Conservation (phyloP, 1,284 basidiomycete species). For the Cutaneotrichosporon daszewskae region DNA sequence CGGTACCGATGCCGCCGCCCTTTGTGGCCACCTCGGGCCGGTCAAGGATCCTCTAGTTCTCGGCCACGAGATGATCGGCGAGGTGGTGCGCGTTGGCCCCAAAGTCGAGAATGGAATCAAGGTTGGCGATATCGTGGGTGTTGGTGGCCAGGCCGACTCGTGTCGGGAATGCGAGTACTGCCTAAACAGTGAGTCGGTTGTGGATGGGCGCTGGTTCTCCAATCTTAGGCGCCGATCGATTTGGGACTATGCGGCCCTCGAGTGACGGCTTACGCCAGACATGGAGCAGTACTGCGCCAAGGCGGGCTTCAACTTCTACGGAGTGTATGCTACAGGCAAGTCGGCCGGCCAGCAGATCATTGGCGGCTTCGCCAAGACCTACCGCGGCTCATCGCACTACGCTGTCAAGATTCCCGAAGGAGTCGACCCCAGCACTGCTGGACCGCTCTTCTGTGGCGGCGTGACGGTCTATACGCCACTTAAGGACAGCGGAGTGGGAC, state of each 20-base stretch:
- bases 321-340: slow-evolving; percentile 23
- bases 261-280: too few species aligned
- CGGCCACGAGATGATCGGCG: slow-evolving; percentile 32
- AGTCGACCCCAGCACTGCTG: slow-evolving; percentile 54
- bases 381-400: slow-evolving; percentile 50
- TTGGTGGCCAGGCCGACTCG: slow-evolving; percentile 51
- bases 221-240: too few species aligned
- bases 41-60: slow-evolving; percentile 5
- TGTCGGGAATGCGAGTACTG: slow-evolving; percentile 49
- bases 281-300: slow-evolving; percentile 4
- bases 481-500: slow-evolving; percentile 48
- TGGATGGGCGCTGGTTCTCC: too few species aligned
- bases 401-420: slow-evolving; percentile 60
- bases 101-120: slow-evolving; percentile 23
- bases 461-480: slow-evolving; percentile 51
- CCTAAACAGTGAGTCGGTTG: slow-evolving; percentile 45
- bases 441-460: slow-evolving; percentile 48
- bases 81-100: slow-evolving; percentile 24
- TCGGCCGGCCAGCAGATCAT: slow-evolving; percentile 38
- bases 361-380: slow-evolving; percentile 49
- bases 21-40: slow-evolving; percentile 15
- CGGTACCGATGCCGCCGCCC: slow-evolving; percentile 11
- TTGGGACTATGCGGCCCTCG: too few species aligned
- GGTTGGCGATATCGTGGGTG: slow-evolving; percentile 50
- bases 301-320: background rate